phyloP scores from a whole-genome alignment of 805 yeast genomes.

The Saturnispora hagleri region DNA sequence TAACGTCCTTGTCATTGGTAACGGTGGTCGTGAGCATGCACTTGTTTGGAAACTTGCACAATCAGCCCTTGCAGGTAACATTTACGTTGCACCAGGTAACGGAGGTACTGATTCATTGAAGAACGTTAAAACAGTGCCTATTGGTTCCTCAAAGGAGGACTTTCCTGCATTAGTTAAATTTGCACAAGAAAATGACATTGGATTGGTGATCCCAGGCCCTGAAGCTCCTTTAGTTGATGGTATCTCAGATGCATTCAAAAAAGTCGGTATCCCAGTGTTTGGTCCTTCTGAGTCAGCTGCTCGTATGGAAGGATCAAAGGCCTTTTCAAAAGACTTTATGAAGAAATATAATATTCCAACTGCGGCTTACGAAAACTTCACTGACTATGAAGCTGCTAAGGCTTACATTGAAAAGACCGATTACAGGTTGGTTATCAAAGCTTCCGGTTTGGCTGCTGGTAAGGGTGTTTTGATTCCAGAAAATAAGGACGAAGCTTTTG shows the following conservation, averaged over 20 bases:
- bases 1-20: conserved; percentile 81
- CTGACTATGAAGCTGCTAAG: conserved; percentile 65
- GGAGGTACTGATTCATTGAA: conserved; percentile 69
- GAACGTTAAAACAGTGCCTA: conserved; percentile 62
- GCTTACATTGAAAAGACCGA: conserved; percentile 54
- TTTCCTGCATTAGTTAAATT: conserved; percentile 64
- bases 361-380: conserved; percentile 81
- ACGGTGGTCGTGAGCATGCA: conserved; percentile 99
- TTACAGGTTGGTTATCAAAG: conserved; percentile 84
- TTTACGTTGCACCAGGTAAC: conserved; percentile 94
- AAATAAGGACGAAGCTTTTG: conserved; percentile 72
- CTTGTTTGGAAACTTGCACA: conserved; percentile 84
- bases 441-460: conserved; percentile 98
- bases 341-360: conserved; percentile 87
- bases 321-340: conserved; percentile 92
- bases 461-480: conserved; percentile 95
- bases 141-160: conserved; percentile 56
- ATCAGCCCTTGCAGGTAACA: conserved; percentile 58
- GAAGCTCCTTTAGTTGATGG: conserved; percentile 98
- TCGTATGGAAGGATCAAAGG: conserved; percentile 91
- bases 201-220: conserved; percentile 93
- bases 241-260: conserved; percentile 58
- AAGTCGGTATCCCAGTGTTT: conserved; percentile 88
- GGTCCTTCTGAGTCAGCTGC: conserved; percentile 95
- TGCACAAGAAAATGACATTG: conserved; percentile 57